phyloP scores from a whole-genome alignment of 164 flowering plant genomes.

The Houttuynia cordata region DNA sequence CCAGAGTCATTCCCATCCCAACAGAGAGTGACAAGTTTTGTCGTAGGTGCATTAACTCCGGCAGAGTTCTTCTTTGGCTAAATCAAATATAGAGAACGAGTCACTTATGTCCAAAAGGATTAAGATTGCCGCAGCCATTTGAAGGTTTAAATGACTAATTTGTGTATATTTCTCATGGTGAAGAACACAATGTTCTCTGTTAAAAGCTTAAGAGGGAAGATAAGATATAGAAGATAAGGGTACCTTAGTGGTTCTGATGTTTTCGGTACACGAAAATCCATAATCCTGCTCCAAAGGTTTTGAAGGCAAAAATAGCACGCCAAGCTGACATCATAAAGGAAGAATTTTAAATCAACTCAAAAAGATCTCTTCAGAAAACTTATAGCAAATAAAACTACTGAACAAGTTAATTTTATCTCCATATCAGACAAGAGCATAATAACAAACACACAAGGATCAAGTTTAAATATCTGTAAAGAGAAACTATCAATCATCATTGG shows the following conservation, averaged over 20 bases:
- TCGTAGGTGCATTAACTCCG: slow-evolving; percentile 11
- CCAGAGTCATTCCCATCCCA: slow-evolving; percentile 29
- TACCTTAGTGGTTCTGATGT: slow-evolving; percentile 30
- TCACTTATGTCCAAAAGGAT: not conserved
- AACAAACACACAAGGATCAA: not conserved
- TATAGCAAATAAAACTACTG: too few species aligned
- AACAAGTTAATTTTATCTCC: too few species aligned
- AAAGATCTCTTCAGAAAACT: too few species aligned
- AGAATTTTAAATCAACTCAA: too few species aligned
- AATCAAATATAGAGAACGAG: not conserved
- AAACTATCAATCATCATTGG: too few species aligned
- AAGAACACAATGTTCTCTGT: not conserved
- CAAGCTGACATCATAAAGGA: slow-evolving; percentile 37
- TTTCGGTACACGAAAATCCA: slow-evolving; percentile 70
- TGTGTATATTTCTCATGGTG: not conserved
- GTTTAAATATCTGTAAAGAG: not conserved
- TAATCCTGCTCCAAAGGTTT: slow-evolving; percentile 11
- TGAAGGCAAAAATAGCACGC: slow-evolving; percentile 83
- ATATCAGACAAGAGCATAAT: not conserved
- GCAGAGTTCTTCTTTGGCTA: slow-evolving; percentile 1
- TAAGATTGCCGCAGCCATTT: not conserved
- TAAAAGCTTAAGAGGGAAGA: not conserved
- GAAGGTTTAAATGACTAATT: not conserved
- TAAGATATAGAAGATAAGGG: not conserved
- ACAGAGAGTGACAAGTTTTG: slow-evolving; percentile 50